phyloP scores from a whole-genome alignment of 768 basidiomycete species.

The Tephrocybe sp. region DNA sequence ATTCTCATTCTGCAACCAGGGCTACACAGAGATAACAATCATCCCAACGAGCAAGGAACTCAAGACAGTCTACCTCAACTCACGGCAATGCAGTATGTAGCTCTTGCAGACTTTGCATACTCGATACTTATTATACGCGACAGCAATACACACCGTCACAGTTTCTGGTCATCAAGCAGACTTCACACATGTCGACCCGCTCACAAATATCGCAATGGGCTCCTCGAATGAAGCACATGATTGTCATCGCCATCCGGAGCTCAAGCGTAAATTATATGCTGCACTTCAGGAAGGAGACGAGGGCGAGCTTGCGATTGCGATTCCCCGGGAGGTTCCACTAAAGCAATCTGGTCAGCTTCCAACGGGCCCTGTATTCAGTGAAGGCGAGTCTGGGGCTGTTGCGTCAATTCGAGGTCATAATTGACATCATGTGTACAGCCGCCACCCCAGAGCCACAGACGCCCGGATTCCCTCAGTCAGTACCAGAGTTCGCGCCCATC shows the following conservation, averaged over 20 bases:
- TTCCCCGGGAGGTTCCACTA: constrained; percentile 71
- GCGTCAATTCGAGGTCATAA: background rate
- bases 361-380: constrained; percentile 47
- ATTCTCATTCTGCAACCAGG: constrained; percentile 48
- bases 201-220: constrained; percentile 63
- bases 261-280: constrained; percentile 90
- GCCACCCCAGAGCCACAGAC: constrained; percentile 86
- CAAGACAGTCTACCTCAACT: constrained; percentile 84
- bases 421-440: constrained; percentile 33
- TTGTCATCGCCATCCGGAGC: constrained; percentile 87
- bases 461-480: constrained; percentile 40
- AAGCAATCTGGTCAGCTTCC: constrained; percentile 55
- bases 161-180: constrained; percentile 73
- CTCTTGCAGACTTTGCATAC: background rate
- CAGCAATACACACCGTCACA: constrained; percentile 74
- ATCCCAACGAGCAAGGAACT: constrained; percentile 79
- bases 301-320: constrained; percentile 89
- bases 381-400: constrained; percentile 44
- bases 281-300: constrained; percentile 91
- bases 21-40: constrained; percentile 92
- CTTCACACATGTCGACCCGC: constrained; percentile 77
- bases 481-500: constrained; percentile 75
- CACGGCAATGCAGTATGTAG: constrained; percentile 84
- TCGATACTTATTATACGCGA: constrained; percentile 17
- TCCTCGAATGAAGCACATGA: constrained; percentile 59